Base-by-base conservation (phyloP, 2,329 filamentous ascomycete species). In the Beauveria australis region DNA sequence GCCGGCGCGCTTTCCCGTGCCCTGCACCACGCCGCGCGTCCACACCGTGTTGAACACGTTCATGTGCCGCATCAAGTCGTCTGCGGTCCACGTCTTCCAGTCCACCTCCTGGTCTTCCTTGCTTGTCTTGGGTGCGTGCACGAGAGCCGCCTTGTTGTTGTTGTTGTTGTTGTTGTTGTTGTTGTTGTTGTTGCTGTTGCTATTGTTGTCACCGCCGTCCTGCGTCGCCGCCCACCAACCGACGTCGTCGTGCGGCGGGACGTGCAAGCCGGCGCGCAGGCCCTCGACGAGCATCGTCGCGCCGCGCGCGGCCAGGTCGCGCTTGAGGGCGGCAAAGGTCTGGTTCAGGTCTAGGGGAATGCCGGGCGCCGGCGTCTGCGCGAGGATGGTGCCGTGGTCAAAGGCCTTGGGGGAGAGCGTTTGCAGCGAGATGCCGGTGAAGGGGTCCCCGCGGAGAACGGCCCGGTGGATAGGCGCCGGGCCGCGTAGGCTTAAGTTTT, bases 381-480 rank as follows among this genome's bases (percentile, higher is more conserved):
- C 80, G 28, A 99, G 78, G 10, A 97, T 81, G 2, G 78, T 73
- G 30, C 94, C 94, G 62, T 86, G 84, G 72, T 99, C 94, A 70
- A 97, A 97, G 52, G 80, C 74, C 18, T 77, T 75, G 2, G 85
- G 81, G 71, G 97, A 85, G 43, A 99, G 81, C 0, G 93, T 97
- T 73, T 99, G 94, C 28, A 99, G 78, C 0, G 89, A 89, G 24
- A 97, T 81, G 26, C 94, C 94, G 0, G 89, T 91, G 62, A 77
- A 74, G 1, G 69, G 68, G 59, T 84, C 78, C 14, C 80, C 76
- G 30, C 81, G 75, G 16, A 97, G 78, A 41, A 97, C 79, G n/a
- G 90, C 85, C 72, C 92, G 89, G 64, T 96, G 89, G 16, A 99
- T 79, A 0, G 94, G 94, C 2, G 94, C 91, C 12, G 94, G 84